Evolutionary conservation across 129 eudicot species (phyloP).

Genomic region (Saposhnikovia divaricata): DNA sequence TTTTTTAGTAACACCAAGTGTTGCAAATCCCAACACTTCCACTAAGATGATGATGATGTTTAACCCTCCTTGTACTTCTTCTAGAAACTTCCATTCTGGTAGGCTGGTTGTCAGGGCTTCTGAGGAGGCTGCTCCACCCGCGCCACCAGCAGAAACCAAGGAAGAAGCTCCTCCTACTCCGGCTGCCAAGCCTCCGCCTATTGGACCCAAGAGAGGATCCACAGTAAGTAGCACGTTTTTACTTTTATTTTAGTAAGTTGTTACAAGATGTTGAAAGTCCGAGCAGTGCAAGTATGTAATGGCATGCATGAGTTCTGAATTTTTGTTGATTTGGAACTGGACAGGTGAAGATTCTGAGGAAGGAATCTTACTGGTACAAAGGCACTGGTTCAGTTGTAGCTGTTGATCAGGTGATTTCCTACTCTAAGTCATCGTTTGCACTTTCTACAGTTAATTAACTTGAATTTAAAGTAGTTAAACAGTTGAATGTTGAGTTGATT

Average conservation of each 20-base stretch:
- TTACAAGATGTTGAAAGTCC: background rate
- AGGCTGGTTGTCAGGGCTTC: conserved; percentile 67
- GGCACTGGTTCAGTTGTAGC: conserved; percentile 90
- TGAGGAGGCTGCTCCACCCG: conserved; percentile 33
- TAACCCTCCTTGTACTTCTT: conserved; percentile 38
- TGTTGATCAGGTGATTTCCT: conserved; percentile 69
- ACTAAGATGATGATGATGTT: conserved; percentile 15
- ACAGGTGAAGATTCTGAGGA: conserved; percentile 90
- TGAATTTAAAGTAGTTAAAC: background rate
- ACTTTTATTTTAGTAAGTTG: background rate
- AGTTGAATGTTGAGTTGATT: background rate
- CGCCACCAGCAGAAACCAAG: conserved; percentile 25
- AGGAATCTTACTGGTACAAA: conserved; percentile 85
- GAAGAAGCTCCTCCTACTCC: conserved; percentile 19
- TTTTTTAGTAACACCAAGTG: conserved; percentile 47
- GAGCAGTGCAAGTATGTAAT: background rate
- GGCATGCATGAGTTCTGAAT: background rate
- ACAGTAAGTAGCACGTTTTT: conserved; percentile 31
- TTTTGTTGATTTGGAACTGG: background rate
- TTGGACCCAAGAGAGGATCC: conserved; percentile 94
- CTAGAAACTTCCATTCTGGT: conserved; percentile 25
- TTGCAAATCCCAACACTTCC: conserved; percentile 22
- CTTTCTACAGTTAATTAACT: background rate
- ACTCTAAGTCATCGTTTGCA: background rate
- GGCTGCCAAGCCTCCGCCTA: conserved; percentile 79